Evolutionary conservation across 371 early-diverging fungal genomes (phyloP), one percentile per base, ranked within the genome.

Genomic region (Mortierella sp.): DNA sequence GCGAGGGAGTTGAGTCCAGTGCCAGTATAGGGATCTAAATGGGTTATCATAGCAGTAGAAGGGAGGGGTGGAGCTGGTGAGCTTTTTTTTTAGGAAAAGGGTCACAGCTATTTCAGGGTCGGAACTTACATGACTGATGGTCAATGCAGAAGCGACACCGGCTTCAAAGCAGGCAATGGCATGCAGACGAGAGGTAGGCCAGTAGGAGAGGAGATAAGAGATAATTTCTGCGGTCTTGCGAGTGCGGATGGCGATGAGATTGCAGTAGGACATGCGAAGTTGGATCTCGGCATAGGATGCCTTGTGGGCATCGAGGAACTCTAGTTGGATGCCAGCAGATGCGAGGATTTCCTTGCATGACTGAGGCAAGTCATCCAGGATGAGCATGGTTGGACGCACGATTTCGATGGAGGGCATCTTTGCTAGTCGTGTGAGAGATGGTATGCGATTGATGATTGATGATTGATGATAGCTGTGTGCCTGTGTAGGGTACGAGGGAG

Each of bases 191-290:
- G 76, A 75, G 57, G 76, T 75, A 37, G 76, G 76, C 76, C 76
- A 75, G 70, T 75, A 75, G 17, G 60, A 60, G 46, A 75, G 76
- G 26, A 75, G 57, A 65, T 75, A 75, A 14, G 76, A 75, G 65
- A 75, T 75, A 61, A 75, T 75, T 58, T 75, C 76, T 1, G 76
- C 76, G 8, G 76, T 75, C 42, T 64, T 68, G 64, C 76, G 76
- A 30, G 76, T 69, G 44, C 76, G 69, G 47, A 75, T 75, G 53
- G 76, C 76, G 17, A 75, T 75, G 57, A 75, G 56, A 48, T 75
- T 75, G 69, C 76, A 75, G 61, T 69, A 75, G 57, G 60, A 59
- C 76, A 75, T 75, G 50, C 76, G 59, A 23, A 75, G 65, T 42
- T 75, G 76, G 50, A 75, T 75, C 65, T 75, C 76, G 31, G 76